A percentile compares a stretch with the other conserved stretches of the same genome.
Conservation (phyloP, 495 filamentous ascomycete genomes). For the Xylaria venustula region DNA sequence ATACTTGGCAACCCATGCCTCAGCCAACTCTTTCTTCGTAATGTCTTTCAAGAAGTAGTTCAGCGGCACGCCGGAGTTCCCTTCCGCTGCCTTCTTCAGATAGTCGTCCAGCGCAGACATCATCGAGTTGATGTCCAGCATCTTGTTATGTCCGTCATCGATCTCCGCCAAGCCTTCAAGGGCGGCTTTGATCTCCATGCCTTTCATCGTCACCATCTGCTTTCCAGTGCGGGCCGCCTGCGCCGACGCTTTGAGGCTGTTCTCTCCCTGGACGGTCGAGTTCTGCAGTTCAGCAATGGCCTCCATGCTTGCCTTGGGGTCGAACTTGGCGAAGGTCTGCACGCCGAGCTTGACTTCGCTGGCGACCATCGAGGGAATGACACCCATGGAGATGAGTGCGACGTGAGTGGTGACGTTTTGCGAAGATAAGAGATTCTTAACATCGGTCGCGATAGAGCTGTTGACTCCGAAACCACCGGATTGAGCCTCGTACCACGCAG, state of each 20-base stretch:
- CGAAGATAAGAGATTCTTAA: background rate
- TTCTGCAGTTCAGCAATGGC: background rate
- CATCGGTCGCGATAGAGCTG: background rate
- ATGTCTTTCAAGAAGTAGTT: background rate
- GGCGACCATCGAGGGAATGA: background rate
- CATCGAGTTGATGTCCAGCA: constrained; percentile 3
- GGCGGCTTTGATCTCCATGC: constrained; percentile 1
- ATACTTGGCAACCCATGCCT: constrained; percentile 1
- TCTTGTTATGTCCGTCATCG: constrained; percentile 1
- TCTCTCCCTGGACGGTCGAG: background rate
- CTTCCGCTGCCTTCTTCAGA: background rate
- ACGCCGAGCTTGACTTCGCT: constrained; percentile 2
- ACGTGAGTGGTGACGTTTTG: background rate
- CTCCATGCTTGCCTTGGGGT: background rate
- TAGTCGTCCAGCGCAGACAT: constrained; percentile 1
- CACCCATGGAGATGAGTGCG: background rate
- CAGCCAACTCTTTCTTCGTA: background rate
- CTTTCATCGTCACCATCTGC: constrained; percentile 1
- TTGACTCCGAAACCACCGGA: background rate
- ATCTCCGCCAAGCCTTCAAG: background rate
- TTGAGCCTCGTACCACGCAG: background rate
- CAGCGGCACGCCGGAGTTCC: background rate
- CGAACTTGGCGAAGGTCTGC: constrained; percentile 2
- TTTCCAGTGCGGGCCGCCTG: background rate
- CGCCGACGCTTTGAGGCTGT: background rate